A percentile compares a stretch with the other conserved stretches of the same genome.
Evolutionary conservation across 208 protist species (phyloP).

Genomic region (Leishmania lainsoni): DNA sequence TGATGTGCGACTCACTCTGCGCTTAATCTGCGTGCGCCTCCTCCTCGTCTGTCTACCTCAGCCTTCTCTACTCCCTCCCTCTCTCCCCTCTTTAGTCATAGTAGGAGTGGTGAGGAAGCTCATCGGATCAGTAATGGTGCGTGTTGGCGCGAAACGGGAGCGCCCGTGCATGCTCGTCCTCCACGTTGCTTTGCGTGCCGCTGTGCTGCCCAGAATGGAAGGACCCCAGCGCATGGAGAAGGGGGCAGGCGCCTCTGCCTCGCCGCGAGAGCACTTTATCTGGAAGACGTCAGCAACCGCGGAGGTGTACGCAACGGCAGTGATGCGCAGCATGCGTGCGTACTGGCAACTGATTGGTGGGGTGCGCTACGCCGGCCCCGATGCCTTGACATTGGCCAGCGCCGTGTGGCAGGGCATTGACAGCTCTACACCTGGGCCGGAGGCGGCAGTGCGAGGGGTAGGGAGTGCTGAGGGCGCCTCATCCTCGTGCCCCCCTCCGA

Average conservation of each 20-base stretch:
- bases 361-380: constrained; percentile 34
- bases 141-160: constrained; percentile 32
- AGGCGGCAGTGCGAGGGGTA: background rate
- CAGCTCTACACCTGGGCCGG: background rate
- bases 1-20: background rate
- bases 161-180: constrained; percentile 26
- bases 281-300: constrained; percentile 24
- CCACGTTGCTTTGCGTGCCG: constrained; percentile 19
- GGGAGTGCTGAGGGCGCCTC: background rate
- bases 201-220: background rate
- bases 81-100: too few species aligned
- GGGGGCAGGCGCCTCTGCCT: background rate
- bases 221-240: background rate
- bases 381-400: constrained; percentile 10
- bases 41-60: background rate
- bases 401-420: constrained; percentile 18
- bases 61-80: background rate
- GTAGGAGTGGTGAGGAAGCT: background rate
- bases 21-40: background rate
- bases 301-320: constrained; percentile 19
- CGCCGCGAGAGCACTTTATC: constrained; percentile 2
- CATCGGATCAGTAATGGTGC: constrained; percentile 16
- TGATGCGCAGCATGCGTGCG: constrained; percentile 21
- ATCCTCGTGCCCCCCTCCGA: background rate
- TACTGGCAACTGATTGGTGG: constrained; percentile 33